Evolutionary conservation across 768 basidiomycete species (phyloP), one percentile per base, ranked within the genome.

Genomic region (Kwoniella heveanensis): DNA sequence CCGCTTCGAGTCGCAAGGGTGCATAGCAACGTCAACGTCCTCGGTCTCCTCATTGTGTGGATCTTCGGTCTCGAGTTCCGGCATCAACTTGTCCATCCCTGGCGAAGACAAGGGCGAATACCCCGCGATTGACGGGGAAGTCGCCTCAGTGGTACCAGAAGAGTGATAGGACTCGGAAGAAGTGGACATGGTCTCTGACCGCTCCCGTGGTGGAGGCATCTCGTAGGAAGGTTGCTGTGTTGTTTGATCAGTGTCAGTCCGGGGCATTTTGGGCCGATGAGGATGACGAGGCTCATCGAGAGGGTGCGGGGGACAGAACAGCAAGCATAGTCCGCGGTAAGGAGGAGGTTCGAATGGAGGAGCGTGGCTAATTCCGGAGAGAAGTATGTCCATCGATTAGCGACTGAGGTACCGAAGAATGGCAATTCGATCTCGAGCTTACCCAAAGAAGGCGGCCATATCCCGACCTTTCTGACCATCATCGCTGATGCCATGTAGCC

Each of bases 401-500:
- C 48, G 6, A 24, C 5, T 8, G 48, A 6, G 9, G 17, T 49
- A 6, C 25, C 5, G 6, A 22, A 47, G 8, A 8, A 19, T 47
- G 5, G 46, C 46, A 5, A 5, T 6, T 47, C 15, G 46, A 19
- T 19, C n/a, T 22, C 48, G 22, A 1, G 64, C 73, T 64, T 26
- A 74, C 73, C 78, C 77, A 56, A 79, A 78, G 68, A 79, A 79
- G 2, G 69, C 64, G 32, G 64, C 78, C 78, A 76, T 76, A 27
- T 70, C 70, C 25, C 61, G 54, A 7, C 65, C 78, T 65, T 65
- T 77, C 26, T 49, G 62, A 27, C 63, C 77, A 51, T 77, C 78
- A 51, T 79, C 78, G 29, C 71, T 68, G 47, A 79, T 79, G 2
- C 78, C 78, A 59, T 79, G 78, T 13, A 79, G 62, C 78, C 78